phyloP scores from a whole-genome alignment of 2,329 filamentous ascomycete genomes.

The Lecanicillium sp. region DNA sequence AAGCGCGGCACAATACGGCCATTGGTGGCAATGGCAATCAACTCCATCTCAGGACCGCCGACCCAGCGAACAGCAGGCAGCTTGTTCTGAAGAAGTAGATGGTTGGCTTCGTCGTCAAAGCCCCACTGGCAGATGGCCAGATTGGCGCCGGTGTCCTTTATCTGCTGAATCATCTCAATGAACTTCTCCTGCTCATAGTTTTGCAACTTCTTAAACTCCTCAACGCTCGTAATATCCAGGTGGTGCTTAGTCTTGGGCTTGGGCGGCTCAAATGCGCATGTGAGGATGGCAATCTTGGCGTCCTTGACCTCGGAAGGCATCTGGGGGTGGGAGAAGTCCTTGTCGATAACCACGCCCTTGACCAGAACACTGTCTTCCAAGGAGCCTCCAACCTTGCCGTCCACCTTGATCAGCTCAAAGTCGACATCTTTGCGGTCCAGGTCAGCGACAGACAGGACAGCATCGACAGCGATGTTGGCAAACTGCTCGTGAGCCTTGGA shows the following conservation, averaged over 20 bases:
- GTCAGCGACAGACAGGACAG: constrained; percentile 92
- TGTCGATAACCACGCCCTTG: constrained; percentile 97
- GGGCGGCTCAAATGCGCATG: constrained; percentile 95
- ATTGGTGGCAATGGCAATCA: constrained; percentile 98
- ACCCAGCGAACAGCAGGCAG: constrained; percentile 97
- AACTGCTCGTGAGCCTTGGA: constrained; percentile 99
- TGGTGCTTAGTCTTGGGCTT: constrained; percentile 99
- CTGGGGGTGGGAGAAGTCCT: constrained; percentile 98
- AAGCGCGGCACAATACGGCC: constrained; percentile 96
- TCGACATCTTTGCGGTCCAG: constrained; percentile 95
- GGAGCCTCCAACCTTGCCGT: constrained; percentile 92
- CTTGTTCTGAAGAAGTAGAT: constrained; percentile 90
- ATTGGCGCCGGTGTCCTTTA: constrained; percentile 96
- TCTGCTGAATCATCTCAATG: constrained; percentile 95
- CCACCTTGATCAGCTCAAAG: constrained; percentile 98
- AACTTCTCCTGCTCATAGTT: constrained; percentile 96
- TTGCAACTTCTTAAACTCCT: constrained; percentile 97
- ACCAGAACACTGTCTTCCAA: constrained; percentile 92
- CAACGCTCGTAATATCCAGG: constrained; percentile 91
- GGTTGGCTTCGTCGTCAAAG: constrained; percentile 98
- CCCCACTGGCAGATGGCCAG: constrained; percentile 99
- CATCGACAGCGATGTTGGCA: constrained; percentile 92
- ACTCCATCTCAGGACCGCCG: constrained; percentile 92
- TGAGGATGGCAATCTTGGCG: constrained; percentile 95
- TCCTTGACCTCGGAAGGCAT: constrained; percentile 95